These are phyloP conservation scores for Micromonas pusilla DNA, from an alignment of 139 green algal genomes.

Conservation along the genomic window DNA sequence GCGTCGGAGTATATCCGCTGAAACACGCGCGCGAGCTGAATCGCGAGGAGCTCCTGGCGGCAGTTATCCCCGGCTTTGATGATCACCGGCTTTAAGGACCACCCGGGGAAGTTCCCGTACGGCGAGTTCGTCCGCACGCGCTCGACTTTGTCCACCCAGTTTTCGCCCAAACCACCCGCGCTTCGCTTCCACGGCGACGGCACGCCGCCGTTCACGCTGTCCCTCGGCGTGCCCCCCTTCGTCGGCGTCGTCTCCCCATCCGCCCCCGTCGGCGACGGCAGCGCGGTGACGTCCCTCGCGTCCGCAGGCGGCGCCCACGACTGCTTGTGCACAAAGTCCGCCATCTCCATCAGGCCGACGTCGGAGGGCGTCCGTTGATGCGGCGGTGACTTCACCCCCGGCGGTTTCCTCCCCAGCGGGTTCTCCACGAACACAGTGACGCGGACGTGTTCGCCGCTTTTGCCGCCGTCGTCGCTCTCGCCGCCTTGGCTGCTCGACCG, in stretches of 20 bases:
- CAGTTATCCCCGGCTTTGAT: constrained; percentile 98
- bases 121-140: constrained; percentile 64
- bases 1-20: constrained; percentile 77
- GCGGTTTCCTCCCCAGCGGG: not conserved
- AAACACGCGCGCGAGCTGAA: constrained; percentile 86
- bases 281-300: not conserved
- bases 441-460: not conserved
- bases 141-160: constrained; percentile 43
- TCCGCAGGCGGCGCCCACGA: not conserved
- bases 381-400: not conserved
- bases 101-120: constrained; percentile 67
- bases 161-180: constrained; percentile 59
- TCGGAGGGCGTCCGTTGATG: constrained; percentile 12
- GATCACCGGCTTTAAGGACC: constrained; percentile 84
- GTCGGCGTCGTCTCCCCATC: not conserved
- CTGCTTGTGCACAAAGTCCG: not conserved
- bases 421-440: not conserved
- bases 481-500: not conserved
- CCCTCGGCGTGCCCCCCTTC: too few species aligned
- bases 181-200: constrained; percentile 10
- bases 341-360: constrained; percentile 10
- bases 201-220: too few species aligned
- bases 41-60: constrained; percentile 90
- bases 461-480: not conserved
- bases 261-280: not conserved